Evolutionary conservation across 495 filamentous ascomycete species (phyloP), one percentile per base, ranked within the genome.

Genomic region (Usnea hakonensis): DNA sequence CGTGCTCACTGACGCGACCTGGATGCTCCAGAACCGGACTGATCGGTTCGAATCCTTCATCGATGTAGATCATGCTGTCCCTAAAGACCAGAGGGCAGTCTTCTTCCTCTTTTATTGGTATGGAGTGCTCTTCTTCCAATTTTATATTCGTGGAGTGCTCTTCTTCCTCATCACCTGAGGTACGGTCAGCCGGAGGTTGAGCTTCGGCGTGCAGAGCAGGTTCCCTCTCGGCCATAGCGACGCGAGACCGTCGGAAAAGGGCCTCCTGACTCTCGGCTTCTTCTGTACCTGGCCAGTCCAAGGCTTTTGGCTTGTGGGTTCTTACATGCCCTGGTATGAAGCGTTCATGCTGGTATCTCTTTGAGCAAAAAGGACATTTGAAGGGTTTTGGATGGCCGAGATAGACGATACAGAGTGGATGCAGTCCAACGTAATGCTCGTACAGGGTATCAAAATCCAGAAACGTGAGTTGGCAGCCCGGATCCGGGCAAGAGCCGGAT

Each of bases 231-330:
- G 38, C 36, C 36, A 61, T 35, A 17, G 59, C 52, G 3, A 16
- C 1, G 5, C 13, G 59, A 36, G 59, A 61, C 32, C 43, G 35
- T 61, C 28, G 59, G 9, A 61, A 23, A 0, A 55, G 37, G 17
- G 59, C 19, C 43, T 61, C 17, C n/a, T 61, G 59, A 30, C 55
- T 37, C 37, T 16, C 5, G 19, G 48, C n/a, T 6, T 38, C 50
- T 21, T 28, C 35, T n/a, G 9, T 21, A 4, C 21, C 1, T 11
- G 50, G 23, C 16, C 4, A 2, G 19, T 14, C 21, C 50, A 30
- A 55, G 2, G 26, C 32, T 11, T 32, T 61, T 61, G 26, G 50
- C 28, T 53, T 61, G n/a, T 61, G 59, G 14, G 36, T 61, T n/a
- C 59, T 61, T 26, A 40, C 33, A 36, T 61, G 59, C 23, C 48